These are phyloP conservation scores for Cercospora sesami DNA, from an alignment of 2,329 filamentous ascomycete genomes.

Conservation along the genomic window DNA sequence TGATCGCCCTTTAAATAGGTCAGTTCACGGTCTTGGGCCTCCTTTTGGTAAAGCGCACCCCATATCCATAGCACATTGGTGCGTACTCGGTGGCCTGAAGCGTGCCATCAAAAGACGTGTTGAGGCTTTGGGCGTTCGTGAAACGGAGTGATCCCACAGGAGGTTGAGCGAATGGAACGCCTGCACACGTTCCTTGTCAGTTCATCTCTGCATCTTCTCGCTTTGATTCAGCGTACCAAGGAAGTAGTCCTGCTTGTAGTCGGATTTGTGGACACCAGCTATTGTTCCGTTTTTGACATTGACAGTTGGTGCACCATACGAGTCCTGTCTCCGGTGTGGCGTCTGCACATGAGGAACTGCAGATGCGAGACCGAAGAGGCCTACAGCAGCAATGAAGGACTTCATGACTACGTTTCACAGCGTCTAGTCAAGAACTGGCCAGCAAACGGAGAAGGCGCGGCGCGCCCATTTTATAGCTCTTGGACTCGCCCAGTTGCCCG, in stretches of 20 bases:
- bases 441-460: not conserved
- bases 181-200: conserved; percentile 22
- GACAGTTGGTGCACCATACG: conserved; percentile 35
- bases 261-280: conserved; percentile 40
- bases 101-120: conserved; percentile 43
- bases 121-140: conserved; percentile 38
- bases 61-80: conserved; percentile 46
- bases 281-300: conserved; percentile 48
- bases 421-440: not conserved
- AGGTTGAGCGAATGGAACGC: conserved; percentile 43
- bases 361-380: conserved; percentile 18
- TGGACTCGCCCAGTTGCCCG: not conserved
- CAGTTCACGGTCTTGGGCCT: not conserved
- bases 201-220: not conserved
- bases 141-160: conserved; percentile 39
- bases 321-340: not conserved
- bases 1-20: conserved; percentile 28
- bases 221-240: conserved; percentile 29
- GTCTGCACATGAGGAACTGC: conserved; percentile 7
- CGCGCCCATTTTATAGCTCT: conserved; percentile 14
- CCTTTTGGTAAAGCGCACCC: conserved; percentile 20
- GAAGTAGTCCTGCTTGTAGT: conserved; percentile 51
- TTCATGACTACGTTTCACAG: conserved; percentile 15
- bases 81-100: conserved; percentile 46
- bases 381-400: conserved; percentile 9